Base-by-base conservation (phyloP, 202 grass and related monocot genomes). In the Zoysia matrella region DNA sequence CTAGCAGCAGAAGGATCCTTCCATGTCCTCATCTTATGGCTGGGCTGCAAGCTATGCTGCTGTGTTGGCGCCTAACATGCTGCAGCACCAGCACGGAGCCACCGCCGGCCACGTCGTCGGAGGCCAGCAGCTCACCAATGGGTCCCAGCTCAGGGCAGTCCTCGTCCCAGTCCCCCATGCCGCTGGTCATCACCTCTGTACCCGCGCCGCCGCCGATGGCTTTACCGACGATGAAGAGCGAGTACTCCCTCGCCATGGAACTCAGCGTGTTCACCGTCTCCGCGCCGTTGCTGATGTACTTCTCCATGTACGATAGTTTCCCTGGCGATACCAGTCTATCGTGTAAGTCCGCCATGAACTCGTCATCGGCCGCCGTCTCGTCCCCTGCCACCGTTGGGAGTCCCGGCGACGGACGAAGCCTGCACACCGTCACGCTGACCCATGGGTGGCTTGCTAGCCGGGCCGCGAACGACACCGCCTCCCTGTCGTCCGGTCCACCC, bases 111-210 rank as follows among this genome's bases (percentile, higher is more conserved):
- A 95, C 72, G 55, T 92, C 93, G n/a, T 92, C 84, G 6, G 93
- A 95, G 69, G 93, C 83, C 72, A 95, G 41, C 18, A 95, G 71
- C 86, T 95, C 90, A 0, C 93, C 93, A 10, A 95, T 48, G 44
- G 85, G 88, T 0, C 93, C 93, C 6, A 95, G 85, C 88, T 95
- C 90, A 0, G 85, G 83, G 60, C 83, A 90, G 14, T 92, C 92
- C 50, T 88, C 76, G 7, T 88, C 62, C 77, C 80, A 84, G 9
- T 84, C 85, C 12, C 85, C 88, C 63, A 92, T 90, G 66, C 90
- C 80, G 3, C 48, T 69, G 4, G 84, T 95, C 84, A 90, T 86
- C 2, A 49, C 4, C 58, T 61, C 58, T 7, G 63, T 8, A 16
- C 69, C 71, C 9, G 67, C 22, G 10, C 4, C 14, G 16, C 58